Evolutionary conservation across 345 rosid genomes (phyloP), one percentile per base, ranked within the genome.

Genomic region (Rhodomyrtus tomentosa): DNA sequence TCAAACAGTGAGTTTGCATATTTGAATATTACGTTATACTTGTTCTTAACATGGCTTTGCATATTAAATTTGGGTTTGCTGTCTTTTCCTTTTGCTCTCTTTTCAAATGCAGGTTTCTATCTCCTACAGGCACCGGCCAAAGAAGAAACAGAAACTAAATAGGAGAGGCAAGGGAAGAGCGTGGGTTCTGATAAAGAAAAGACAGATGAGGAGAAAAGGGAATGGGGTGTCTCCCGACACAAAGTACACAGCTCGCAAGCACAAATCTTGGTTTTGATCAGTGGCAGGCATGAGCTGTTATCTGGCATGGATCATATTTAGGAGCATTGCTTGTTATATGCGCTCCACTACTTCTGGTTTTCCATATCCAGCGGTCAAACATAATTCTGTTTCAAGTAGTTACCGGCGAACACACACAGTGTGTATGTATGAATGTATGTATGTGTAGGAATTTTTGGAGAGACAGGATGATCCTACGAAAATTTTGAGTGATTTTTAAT

Each of bases 151-250:
- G 88, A 97, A 92, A 87, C 49, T 86, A 25, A 90, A 86, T 87
- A 95, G 90, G 89, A 93, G 90, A 86, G 95, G 92, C 21, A 95
- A 94, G 87, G 92, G 94, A 50, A 92, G 92, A 86, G 94, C 91
- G 56, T 95, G 99, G 98, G 87, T 95, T 5, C 50, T 97, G 88
- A 95, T 73, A 90, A 97, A 95, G 93, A 97, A 95, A 87, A 95
- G 95, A 48, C 98, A 97, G 83, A 90, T 92, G 93, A 91, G 99
- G 88, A 91, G 89, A 53, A 97, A 95, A 86, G 99, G 99, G 82
- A 91, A 91, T 84, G 85, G 4, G 36, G 98, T 97, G 83, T 99
- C 98, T 83, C 90, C 85, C 1, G 98, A 97, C 86, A 89, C 98
- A 24, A 97, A 89, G 85, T 95, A 92, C 91, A 97, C 98, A 3